A percentile compares a stretch with the other conserved stretches of the same genome.
Evolutionary conservation across 345 rosid genomes (phyloP).

Genomic region (Arabis alpina): DNA sequence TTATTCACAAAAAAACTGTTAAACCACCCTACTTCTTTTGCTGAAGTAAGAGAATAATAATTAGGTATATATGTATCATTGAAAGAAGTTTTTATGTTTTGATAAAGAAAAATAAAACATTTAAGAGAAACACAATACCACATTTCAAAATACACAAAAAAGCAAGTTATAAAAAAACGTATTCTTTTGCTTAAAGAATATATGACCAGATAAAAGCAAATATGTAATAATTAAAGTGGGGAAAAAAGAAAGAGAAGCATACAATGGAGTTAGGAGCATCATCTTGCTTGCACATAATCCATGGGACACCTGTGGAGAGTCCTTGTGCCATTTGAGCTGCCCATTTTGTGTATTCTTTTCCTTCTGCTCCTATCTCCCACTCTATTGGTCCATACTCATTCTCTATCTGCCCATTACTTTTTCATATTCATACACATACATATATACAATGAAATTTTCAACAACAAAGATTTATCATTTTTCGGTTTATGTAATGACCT

Average conservation of each 20-base stretch:
- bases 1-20: not conserved
- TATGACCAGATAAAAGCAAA: conserved; percentile 11
- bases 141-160: not conserved
- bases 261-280: conserved; percentile 76
- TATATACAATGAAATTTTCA: not conserved
- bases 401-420: conserved; percentile 54
- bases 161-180: not conserved
- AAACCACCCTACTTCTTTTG: not conserved
- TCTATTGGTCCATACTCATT: conserved; percentile 68
- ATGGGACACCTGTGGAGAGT: conserved; percentile 70
- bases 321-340: conserved; percentile 67
- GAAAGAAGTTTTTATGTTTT: too few relatives aligned
- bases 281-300: conserved; percentile 73
- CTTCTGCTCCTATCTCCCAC: conserved; percentile 56
- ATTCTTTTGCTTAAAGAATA: conserved; percentile 22
- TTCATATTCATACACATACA: not conserved
- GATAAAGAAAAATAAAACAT: not conserved
- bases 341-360: conserved; percentile 61
- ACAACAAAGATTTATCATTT: conserved; percentile 3
- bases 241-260: conserved; percentile 24
- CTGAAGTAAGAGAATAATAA: not conserved
- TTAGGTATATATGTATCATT: conserved; percentile 1
- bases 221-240: conserved; percentile 7
- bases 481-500: conserved; percentile 44
- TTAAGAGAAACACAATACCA: not conserved